Evolutionary conservation across 2,329 filamentous ascomycete genomes (phyloP).

Genomic region (Fusarium floridanum): DNA sequence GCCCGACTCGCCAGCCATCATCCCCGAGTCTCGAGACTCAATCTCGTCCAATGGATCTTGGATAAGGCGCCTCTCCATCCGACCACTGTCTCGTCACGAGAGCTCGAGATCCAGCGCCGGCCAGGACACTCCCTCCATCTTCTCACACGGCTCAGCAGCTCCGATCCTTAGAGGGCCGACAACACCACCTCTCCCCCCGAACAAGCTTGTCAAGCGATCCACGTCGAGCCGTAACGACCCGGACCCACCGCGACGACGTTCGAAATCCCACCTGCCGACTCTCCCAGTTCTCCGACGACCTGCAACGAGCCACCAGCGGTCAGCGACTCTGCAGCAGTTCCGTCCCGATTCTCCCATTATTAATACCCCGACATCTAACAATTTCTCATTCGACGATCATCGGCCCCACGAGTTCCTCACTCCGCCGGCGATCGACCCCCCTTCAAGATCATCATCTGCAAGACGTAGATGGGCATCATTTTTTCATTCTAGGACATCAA

Average conservation of each 20-base stretch:
- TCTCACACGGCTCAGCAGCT: constrained; percentile 75
- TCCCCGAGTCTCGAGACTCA: constrained; percentile 67
- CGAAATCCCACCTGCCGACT: constrained; percentile 72
- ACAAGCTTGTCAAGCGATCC: constrained; percentile 83
- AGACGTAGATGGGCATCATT: constrained; percentile 65
- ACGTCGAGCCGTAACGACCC: constrained; percentile 66
- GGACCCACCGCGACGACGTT: constrained; percentile 60
- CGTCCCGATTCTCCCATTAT: constrained; percentile 49
- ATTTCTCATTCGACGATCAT: constrained; percentile 54
- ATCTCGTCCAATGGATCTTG: constrained; percentile 75
- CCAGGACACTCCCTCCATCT: constrained; percentile 74
- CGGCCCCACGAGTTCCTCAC: constrained; percentile 48
- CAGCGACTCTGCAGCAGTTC: constrained; percentile 74
- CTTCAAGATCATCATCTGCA: constrained; percentile 29
- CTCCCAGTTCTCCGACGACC: constrained; percentile 77
- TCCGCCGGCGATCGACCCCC: constrained; percentile 42
- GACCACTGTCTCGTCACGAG: constrained; percentile 74
- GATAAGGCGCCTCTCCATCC: constrained; percentile 77
- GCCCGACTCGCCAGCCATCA: constrained; percentile 53
- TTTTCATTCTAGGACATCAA: constrained; percentile 61
- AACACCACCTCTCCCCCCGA: constrained; percentile 68
- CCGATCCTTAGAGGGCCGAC: constrained; percentile 66
- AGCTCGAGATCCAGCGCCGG: constrained; percentile 74
- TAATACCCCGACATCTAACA: constrained; percentile 43
- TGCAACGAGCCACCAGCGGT: constrained; percentile 83